Base-by-base conservation (phyloP, 75 land plant genomes). In the Picea glauca region DNA sequence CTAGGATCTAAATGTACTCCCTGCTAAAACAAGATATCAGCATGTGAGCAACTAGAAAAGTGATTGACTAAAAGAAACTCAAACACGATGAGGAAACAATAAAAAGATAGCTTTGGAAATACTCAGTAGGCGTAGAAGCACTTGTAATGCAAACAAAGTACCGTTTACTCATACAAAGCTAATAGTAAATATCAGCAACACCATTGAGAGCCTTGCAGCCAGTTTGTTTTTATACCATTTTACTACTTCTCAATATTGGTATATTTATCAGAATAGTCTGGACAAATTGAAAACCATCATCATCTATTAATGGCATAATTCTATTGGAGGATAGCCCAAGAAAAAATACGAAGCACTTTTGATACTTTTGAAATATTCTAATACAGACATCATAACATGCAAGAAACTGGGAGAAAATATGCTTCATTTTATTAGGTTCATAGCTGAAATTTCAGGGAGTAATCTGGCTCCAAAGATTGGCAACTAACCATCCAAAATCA, bases 1-100 rank as follows among this genome's bases (percentile, higher is more conserved):
- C 95, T 92, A 33, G 99, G 99, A 81, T 96, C 98, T 83, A 96
- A 83, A 80, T 96, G 98, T 35, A 94, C 87, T 62, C 99, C 99
- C 99, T 96, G 84, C 6, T 33, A 76, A 43, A 33, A 21, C 4
- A 56, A 61, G 26, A 77, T 20, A 77, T 17, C 38, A 56, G n/a
- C 3, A 58, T 23, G 30, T n/a, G 12, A 23, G 14, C 6, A 75
- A 58, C 8, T 50, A 5, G 17, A 46, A 6, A 60, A 32, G 3
- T 30, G 63, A 67, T 60, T 20, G 33, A 35, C 30, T 20, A 3
- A 11, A 46, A 66, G 2, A 67, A 60, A 40, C 33, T 79, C 2
- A 7, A 50, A 77, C 3, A 21, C 21, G 58, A 17, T 23, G 58
- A 54, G 59, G 30, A 50, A 13, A 54, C 20, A 13, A 5, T 62